phyloP scores from a whole-genome alignment of 2,329 filamentous ascomycete genomes.

The Escovopsis weberi region DNA sequence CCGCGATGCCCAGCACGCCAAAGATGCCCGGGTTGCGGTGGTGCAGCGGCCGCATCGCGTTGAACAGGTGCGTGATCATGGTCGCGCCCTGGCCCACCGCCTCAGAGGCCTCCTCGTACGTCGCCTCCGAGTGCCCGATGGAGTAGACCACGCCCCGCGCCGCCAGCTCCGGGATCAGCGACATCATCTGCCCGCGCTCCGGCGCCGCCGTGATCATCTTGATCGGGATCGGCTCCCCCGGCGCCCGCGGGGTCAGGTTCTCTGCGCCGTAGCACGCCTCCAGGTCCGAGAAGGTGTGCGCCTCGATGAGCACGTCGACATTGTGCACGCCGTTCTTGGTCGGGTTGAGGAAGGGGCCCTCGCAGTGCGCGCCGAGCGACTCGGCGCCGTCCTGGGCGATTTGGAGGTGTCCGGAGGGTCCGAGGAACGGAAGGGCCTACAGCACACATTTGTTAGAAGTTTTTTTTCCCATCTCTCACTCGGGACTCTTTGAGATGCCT shows the following conservation, averaged over 20 bases:
- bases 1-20: conserved; percentile 60
- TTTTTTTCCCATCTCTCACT: too few species aligned
- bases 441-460: conserved; percentile 2
- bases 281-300: conserved; percentile 49
- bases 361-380: conserved; percentile 78
- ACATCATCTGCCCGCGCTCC: conserved; percentile 57
- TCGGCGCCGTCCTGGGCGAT: conserved; percentile 59
- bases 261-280: conserved; percentile 56
- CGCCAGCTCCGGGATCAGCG: conserved; percentile 52
- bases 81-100: conserved; percentile 62
- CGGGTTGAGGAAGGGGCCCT: conserved; percentile 76
- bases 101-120: conserved; percentile 63
- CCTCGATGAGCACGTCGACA: conserved; percentile 51
- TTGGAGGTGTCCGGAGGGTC: conserved; percentile 49
- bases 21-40: conserved; percentile 88
- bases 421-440: conserved; percentile 59
- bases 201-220: conserved; percentile 80
- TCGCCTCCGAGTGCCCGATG: conserved; percentile 77
- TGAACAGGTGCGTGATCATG: conserved; percentile 91
- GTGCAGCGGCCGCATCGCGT: conserved; percentile 81
- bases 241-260: conserved; percentile 39
- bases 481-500: too few species aligned
- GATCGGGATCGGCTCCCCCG: conserved; percentile 33
- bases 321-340: conserved; percentile 82
- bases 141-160: conserved; percentile 57